Conservation (phyloP, 441 rosid genomes). For the Pelargonium australe region DNA sequence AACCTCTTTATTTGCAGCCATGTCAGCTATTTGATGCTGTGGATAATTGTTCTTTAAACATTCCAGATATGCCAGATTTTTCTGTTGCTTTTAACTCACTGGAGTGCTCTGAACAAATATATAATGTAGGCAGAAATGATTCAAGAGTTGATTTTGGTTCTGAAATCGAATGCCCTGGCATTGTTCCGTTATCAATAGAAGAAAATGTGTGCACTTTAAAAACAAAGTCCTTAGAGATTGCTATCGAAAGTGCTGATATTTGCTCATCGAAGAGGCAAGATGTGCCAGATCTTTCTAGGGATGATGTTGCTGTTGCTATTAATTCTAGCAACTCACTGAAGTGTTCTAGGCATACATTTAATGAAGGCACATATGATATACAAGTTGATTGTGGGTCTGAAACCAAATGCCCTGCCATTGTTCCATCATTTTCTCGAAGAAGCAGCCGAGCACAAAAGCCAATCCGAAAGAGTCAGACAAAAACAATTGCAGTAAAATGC, state of each 20-base stretch:
- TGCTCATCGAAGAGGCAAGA: conserved; percentile 29
- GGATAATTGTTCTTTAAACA: not conserved
- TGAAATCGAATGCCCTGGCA: not conserved
- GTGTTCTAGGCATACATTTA: conserved; percentile 25
- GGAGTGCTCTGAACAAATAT: conserved; percentile 5
- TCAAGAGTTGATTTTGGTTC: not conserved
- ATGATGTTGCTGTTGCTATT: conserved; percentile 23
- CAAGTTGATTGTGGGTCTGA: conserved; percentile 39
- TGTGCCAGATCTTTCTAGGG: conserved; percentile 26
- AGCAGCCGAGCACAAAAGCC: conserved; percentile 39
- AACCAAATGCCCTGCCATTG: conserved; percentile 28
- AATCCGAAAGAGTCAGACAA: conserved; percentile 32
- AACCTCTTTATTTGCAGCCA: not conserved
- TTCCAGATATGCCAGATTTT: not conserved
- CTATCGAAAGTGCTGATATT: conserved; percentile 20
- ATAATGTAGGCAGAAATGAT: not conserved
- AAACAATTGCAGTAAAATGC: conserved; percentile 37
- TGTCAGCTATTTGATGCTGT: conserved; percentile 1
- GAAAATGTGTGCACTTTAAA: conserved; percentile 26
- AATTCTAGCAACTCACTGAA: conserved; percentile 32
- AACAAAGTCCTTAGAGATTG: conserved; percentile 26
- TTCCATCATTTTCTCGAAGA: conserved; percentile 37
- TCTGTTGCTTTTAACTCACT: not conserved
- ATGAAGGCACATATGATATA: conserved; percentile 36
- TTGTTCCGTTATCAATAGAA: not conserved